Conservation (phyloP, 768 basidiomycete genomes). For the Amanita thiersii region DNA sequence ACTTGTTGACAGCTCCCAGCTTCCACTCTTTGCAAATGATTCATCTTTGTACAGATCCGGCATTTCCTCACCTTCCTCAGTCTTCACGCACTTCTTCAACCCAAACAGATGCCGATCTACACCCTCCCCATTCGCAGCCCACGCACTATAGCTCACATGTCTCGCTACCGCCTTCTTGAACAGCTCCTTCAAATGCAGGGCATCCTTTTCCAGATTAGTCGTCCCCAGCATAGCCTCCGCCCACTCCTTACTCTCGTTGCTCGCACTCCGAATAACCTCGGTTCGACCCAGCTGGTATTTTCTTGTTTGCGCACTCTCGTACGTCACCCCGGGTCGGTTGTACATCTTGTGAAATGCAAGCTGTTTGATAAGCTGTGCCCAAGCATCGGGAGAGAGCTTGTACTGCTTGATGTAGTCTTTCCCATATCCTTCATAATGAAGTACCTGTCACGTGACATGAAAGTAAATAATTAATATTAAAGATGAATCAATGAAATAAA, state of each 20-base stretch:
- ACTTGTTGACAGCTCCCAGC: constrained; percentile 93
- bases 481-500: background rate
- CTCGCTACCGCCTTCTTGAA: constrained; percentile 73
- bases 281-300: constrained; percentile 88
- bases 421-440: constrained; percentile 86
- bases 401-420: constrained; percentile 78
- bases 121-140: constrained; percentile 92
- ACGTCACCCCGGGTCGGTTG: constrained; percentile 68
- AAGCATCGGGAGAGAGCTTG: constrained; percentile 87
- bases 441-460: constrained; percentile 34
- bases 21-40: constrained; percentile 58
- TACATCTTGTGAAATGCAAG: constrained; percentile 89
- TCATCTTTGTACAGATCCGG: constrained; percentile 72
- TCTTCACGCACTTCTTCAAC: constrained; percentile 70
- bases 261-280: constrained; percentile 87
- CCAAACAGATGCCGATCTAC: constrained; percentile 96
- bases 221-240: constrained; percentile 81
- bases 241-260: constrained; percentile 77
- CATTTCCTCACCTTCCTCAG: constrained; percentile 60
- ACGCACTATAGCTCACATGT: constrained; percentile 80
- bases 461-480: background rate
- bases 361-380: constrained; percentile 93
- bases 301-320: constrained; percentile 92
- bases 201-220: constrained; percentile 32
- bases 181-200: constrained; percentile 44